phyloP scores from a whole-genome alignment of 139 green algal species.

The Parachlorella kessleri region DNA sequence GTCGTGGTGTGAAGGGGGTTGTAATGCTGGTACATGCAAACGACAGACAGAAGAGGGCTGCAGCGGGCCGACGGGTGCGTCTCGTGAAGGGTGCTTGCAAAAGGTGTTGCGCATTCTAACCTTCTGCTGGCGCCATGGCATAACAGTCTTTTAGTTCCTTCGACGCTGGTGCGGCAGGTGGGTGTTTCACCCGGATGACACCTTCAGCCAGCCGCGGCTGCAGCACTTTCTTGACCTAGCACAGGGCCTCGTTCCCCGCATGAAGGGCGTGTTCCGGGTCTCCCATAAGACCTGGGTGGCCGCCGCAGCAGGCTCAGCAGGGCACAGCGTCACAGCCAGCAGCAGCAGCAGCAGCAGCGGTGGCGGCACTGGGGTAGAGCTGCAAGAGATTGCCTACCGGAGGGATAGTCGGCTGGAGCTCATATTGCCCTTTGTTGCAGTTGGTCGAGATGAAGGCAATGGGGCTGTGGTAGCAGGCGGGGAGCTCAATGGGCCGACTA shows the following conservation, averaged over 20 bases:
- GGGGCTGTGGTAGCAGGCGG: neutral
- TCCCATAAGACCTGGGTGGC: constrained; percentile 25
- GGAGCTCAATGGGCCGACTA: too few species aligned
- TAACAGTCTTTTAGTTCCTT: too few species aligned
- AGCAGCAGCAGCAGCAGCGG: constrained; percentile 2
- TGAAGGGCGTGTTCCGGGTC: constrained; percentile 59
- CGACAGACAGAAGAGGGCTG: too few species aligned
- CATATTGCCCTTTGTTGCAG: neutral
- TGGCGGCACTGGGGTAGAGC: constrained; percentile 1
- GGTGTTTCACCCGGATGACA: constrained; percentile 45
- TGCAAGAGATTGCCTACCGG: constrained; percentile 21
- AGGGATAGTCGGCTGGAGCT: constrained; percentile 24
- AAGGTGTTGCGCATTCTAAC: too few species aligned
- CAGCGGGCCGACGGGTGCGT: too few species aligned
- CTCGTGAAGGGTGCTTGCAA: too few species aligned
- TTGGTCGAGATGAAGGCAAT: neutral
- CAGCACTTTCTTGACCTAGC: constrained; percentile 26
- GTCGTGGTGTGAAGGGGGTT: neutral
- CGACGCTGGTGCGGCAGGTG: constrained; percentile 54
- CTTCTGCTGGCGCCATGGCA: too few species aligned
- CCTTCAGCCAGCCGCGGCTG: constrained; percentile 41
- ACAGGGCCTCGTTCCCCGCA: constrained; percentile 8
- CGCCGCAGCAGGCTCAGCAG: neutral
- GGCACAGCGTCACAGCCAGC: neutral
- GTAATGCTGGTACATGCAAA: neutral